Evolutionary conservation across 129 eudicot species (phyloP).

Genomic region (Helichrysum umbraculigerum): DNA sequence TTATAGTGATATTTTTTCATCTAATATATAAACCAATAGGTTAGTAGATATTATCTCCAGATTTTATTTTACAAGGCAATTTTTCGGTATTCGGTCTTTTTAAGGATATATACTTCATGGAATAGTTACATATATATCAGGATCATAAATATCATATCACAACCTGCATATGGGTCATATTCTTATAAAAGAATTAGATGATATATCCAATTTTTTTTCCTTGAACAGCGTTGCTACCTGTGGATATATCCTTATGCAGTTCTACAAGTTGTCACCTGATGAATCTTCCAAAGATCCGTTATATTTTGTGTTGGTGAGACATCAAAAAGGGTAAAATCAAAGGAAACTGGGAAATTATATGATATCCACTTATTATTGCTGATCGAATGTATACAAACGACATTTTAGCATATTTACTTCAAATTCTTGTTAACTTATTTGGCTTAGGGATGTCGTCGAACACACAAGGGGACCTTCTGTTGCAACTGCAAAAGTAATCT

Average conservation of each 20-base stretch:
- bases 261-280: conserved; percentile 50
- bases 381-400: not conserved
- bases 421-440: conserved; percentile 14
- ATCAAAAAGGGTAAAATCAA: conserved; percentile 27
- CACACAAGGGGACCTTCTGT: conserved; percentile 37
- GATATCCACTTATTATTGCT: not conserved
- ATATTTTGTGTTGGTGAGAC: conserved; percentile 50
- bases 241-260: conserved; percentile 7
- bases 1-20: no score
- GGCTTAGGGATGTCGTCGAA: conserved; percentile 34
- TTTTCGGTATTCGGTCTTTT: no score
- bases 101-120: not conserved
- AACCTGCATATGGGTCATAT: no score
- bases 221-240: conserved; percentile 11
- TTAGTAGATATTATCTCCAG: not conserved
- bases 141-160: no score
- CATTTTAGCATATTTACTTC: not conserved
- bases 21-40: not conserved
- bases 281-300: conserved; percentile 60
- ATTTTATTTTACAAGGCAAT: not conserved
- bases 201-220: not conserved
- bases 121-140: not conserved
- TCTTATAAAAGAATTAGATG: not conserved
- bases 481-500: conserved; percentile 45
- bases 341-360: not conserved